Conservation (phyloP, 306 rosid species). For the Citrullus colocynthis region DNA sequence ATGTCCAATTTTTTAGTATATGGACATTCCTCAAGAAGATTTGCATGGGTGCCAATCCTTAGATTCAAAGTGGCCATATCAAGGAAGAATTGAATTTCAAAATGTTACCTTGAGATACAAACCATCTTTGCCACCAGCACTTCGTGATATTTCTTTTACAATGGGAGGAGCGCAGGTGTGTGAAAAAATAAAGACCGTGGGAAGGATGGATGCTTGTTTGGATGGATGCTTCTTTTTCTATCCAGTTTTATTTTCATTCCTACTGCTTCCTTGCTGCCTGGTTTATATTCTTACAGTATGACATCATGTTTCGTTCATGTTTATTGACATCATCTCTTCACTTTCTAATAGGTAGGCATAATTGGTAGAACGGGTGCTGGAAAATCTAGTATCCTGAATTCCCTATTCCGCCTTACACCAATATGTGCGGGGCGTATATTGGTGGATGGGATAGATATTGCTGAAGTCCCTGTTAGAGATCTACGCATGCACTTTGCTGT, state of each 20-base stretch:
- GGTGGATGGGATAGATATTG: slow-evolving; percentile 65
- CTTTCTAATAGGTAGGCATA: slow-evolving; percentile 60
- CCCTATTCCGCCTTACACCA: slow-evolving; percentile 78
- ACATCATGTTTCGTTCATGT: background rate
- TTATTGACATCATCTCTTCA: slow-evolving; percentile 3
- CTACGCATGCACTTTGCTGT: slow-evolving; percentile 74
- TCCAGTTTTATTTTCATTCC: background rate
- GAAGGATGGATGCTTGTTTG: background rate
- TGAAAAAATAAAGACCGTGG: background rate
- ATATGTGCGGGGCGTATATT: slow-evolving; percentile 49
- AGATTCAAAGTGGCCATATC: slow-evolving; percentile 58
- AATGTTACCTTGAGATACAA: slow-evolving; percentile 75
- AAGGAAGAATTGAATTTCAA: slow-evolving; percentile 70
- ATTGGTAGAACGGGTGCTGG: slow-evolving; percentile 99
- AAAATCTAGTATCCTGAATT: slow-evolving; percentile 88
- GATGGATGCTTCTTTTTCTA: background rate
- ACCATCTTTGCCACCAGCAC: slow-evolving; percentile 79
- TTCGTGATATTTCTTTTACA: slow-evolving; percentile 56
- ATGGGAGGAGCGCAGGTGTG: slow-evolving; percentile 76
- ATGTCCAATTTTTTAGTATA: slow-evolving; percentile 42
- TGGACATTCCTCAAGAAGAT: slow-evolving; percentile 85
- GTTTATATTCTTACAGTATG: background rate
- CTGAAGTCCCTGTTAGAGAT: slow-evolving; percentile 56
- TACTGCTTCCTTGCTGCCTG: background rate
- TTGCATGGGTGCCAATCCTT: slow-evolving; percentile 37